These are phyloP conservation scores for Alternaria ventricosa DNA, from an alignment of 2,329 filamentous ascomycete genomes.

Conservation along the genomic window DNA sequence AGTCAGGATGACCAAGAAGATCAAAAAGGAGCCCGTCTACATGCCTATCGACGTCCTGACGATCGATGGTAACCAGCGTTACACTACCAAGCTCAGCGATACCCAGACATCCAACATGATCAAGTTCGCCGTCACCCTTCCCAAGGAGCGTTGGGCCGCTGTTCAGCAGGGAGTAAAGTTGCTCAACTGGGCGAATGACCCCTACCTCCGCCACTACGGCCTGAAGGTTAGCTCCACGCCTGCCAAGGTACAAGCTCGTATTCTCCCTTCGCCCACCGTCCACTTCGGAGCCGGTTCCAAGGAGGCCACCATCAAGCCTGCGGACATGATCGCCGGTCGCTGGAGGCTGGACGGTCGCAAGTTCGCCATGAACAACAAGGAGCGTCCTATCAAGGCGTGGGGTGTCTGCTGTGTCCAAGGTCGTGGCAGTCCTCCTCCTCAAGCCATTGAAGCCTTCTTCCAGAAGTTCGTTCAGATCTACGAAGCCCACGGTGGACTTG, in stretches of 20 bases:
- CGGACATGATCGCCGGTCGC: conserved; percentile 67
- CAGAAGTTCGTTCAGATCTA: conserved; percentile 68
- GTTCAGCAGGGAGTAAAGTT: conserved; percentile 73
- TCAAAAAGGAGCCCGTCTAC: conserved; percentile 50
- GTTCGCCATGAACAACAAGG: conserved; percentile 71
- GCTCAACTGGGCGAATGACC: conserved; percentile 72
- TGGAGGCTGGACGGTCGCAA: conserved; percentile 85
- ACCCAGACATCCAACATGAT: conserved; percentile 84
- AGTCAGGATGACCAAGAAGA: conserved; percentile 64
- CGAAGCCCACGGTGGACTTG: conserved; percentile 64
- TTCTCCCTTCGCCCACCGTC: conserved; percentile 75
- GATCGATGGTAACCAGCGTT: conserved; percentile 63
- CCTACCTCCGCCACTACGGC: conserved; percentile 74
- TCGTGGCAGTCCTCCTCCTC: conserved; percentile 53
- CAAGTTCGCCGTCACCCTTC: conserved; percentile 85
- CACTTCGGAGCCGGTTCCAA: conserved; percentile 60
- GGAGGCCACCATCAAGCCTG: conserved; percentile 29
- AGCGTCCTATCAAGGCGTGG: conserved; percentile 71
- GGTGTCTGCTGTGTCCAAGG: conserved; percentile 71
- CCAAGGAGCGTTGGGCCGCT: conserved; percentile 68
- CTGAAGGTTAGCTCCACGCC: conserved; percentile 71
- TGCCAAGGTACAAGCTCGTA: conserved; percentile 68
- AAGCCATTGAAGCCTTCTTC: conserved; percentile 60
- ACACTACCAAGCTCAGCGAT: conserved; percentile 64
- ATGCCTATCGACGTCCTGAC: conserved; percentile 64